Evolutionary conservation across 371 early-diverging fungal genomes (phyloP).

Genomic region (Coemansia sp.): DNA sequence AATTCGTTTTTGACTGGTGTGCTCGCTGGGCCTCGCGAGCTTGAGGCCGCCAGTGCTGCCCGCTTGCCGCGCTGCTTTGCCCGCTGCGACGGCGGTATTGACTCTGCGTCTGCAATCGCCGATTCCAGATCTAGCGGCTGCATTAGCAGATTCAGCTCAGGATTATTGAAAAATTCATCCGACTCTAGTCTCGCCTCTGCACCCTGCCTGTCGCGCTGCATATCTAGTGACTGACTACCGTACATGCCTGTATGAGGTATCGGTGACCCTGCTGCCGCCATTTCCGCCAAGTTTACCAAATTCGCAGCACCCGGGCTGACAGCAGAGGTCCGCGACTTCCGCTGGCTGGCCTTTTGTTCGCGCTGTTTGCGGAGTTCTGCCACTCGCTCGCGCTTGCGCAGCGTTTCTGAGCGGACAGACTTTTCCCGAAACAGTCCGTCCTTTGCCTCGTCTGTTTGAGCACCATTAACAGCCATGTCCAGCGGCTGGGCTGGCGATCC

Average conservation of each 20-base stretch:
- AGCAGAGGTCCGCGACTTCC: background rate
- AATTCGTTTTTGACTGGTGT: constrained; percentile 5
- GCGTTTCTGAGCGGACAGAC: constrained; percentile 22
- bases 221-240: background rate
- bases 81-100: constrained; percentile 20
- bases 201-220: background rate
- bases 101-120: constrained; percentile 7
- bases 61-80: background rate
- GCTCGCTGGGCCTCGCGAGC: background rate
- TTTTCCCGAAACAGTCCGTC: background rate
- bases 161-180: constrained; percentile 29
- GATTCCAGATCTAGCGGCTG: constrained; percentile 18
- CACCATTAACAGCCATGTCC: constrained; percentile 5
- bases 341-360: constrained; percentile 8
- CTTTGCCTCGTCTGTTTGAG: background rate
- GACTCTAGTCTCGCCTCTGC: constrained; percentile 4
- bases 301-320: constrained; percentile 4
- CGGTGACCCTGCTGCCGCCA: constrained; percentile 1
- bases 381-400: constrained; percentile 40
- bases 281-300: background rate
- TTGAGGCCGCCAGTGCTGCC: background rate
- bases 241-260: background rate
- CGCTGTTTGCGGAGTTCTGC: constrained; percentile 39
- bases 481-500: constrained; percentile 7
- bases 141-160: constrained; percentile 33